A percentile compares a stretch with the other conserved stretches of the same genome.
These are phyloP conservation scores for Carex myosuroides DNA, from an alignment of 176 grass and related monocot genomes.

Conservation along the genomic window DNA sequence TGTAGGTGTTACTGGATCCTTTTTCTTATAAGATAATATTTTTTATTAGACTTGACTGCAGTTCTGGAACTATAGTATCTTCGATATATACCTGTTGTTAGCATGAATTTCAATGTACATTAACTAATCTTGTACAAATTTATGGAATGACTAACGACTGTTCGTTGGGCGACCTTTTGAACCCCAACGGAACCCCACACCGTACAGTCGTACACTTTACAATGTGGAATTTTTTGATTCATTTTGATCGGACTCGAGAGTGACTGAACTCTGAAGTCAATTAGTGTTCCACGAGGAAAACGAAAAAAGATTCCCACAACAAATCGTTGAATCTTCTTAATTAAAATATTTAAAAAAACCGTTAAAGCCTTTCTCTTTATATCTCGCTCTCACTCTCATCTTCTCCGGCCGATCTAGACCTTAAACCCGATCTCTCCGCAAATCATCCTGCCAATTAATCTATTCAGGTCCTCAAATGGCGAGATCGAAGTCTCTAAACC, in stretches of 20 bases:
- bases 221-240: no score
- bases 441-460: background rate
- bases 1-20: no score
- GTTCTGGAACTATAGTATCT: no score
- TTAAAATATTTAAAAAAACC: background rate
- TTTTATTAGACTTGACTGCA: no score
- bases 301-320: background rate
- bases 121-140: no score
- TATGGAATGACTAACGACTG: no score
- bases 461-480: background rate
- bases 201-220: no score
- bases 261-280: background rate
- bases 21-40: no score
- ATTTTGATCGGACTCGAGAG: background rate
- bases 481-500: background rate
- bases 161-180: no score
- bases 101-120: no score
- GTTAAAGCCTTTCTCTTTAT: background rate
- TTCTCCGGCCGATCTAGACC: background rate
- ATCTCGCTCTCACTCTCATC: background rate
- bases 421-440: background rate
- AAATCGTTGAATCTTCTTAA: background rate
- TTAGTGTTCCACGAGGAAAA: background rate
- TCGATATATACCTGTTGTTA: no score
- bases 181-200: no score